These are phyloP conservation scores for Rubroshorea leprosula DNA, from an alignment of 345 rosid genomes.

Conservation along the genomic window DNA sequence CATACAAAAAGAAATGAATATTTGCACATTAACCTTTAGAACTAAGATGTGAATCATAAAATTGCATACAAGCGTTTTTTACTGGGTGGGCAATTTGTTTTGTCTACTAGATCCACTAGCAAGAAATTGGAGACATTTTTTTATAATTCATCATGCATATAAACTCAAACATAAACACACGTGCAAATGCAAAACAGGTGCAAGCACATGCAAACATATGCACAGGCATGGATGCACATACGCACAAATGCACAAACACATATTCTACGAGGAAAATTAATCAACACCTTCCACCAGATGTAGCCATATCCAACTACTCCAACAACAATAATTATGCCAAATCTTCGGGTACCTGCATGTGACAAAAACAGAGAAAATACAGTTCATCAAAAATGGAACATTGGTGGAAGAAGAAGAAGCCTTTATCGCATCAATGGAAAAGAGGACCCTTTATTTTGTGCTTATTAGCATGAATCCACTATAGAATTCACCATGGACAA, in stretches of 20 bases:
- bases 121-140: too few relatives aligned
- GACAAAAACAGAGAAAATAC: slow-evolving; percentile 13
- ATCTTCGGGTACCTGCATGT: slow-evolving; percentile 48
- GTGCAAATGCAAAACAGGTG: too few relatives aligned
- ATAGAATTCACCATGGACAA: background rate
- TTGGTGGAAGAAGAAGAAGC: background rate
- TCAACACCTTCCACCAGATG: slow-evolving; percentile 75
- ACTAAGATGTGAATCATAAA: background rate
- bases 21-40: background rate
- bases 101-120: too few relatives aligned
- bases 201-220: background rate
- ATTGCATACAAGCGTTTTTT: background rate
- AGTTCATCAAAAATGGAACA: background rate
- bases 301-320: slow-evolving; percentile 64
- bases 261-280: background rate
- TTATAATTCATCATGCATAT: too few relatives aligned
- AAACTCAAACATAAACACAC: too few relatives aligned
- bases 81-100: too few relatives aligned
- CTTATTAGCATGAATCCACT: slow-evolving; percentile 2
- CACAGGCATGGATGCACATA: background rate
- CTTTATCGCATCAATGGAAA: too few relatives aligned
- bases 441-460: background rate
- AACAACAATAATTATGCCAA: slow-evolving; percentile 42
- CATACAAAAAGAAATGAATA: background rate
- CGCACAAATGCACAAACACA: background rate